Evolutionary conservation across 1,139 yeast species (phyloP), one percentile per base, ranked within the genome.

Genomic region (Blastobotrys apis): DNA sequence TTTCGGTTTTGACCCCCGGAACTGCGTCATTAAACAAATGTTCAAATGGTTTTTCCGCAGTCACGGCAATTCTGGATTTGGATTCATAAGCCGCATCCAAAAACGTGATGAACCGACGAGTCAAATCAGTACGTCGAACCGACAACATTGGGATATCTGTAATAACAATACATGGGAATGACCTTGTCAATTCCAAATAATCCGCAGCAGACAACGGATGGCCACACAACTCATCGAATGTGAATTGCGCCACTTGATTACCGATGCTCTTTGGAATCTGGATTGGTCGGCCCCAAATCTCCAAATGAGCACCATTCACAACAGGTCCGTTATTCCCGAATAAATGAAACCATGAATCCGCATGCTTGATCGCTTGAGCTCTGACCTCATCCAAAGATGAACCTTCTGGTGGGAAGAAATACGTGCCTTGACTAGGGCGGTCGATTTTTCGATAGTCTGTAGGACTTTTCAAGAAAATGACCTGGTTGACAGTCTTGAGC

Each of bases 1-100:
- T 42, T n/a, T 4, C 30, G 4, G 38, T 16, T 6, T 71, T 68
- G 32, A 42, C 39, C 68, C 75, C 45, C 25, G 47, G 46, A 10
- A 39, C 19, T 25, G 47, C 90, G 56, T 86, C 95, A 12, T 84
- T 94, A 61, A 92, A 90, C 44, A 92, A 73, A 51, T 84, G 85
- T 43, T 80, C 79, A 62, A 90, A 92, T 31, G 87, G 82, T 6
- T 87, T 87, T 1, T 85, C 95, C 0, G 88, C 81, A 0, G 97
- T 88, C 21, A 88, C 94, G 1, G 95, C 95, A 30, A 92, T 68
- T 54, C 88, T 75, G 5, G 94, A 84, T 53, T 85, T 88, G 48
- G 82, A 82, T 63, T 92, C 97, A 63, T 92, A 92, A 1, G 92
- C 92, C 0, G 98, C 97, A 65, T 92, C 98, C 45, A 92, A 67